These are phyloP conservation scores for Dactylonectria macrodidyma DNA, from an alignment of 2,329 filamentous ascomycete genomes.

Conservation along the genomic window DNA sequence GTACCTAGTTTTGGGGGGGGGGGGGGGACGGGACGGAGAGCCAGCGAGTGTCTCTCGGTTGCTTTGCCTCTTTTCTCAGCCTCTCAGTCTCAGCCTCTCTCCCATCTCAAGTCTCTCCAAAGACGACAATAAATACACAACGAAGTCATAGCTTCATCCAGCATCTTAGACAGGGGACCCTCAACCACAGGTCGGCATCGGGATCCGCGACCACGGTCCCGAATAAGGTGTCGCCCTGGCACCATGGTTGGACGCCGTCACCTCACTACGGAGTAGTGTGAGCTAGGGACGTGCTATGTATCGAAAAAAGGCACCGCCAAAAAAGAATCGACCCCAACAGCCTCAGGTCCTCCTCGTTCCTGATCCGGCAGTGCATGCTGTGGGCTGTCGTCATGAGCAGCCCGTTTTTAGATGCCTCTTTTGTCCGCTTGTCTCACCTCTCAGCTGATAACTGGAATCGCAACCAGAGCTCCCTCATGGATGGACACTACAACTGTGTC, in stretches of 20 bases:
- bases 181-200: slow-evolving; percentile 16
- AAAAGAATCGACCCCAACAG: background rate
- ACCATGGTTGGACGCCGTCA: slow-evolving; percentile 29
- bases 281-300: slow-evolving; percentile 2
- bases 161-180: background rate
- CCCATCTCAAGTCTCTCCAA: background rate
- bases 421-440: background rate
- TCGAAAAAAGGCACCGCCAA: background rate
- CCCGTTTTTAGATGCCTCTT: background rate
- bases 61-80: background rate
- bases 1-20: background rate
- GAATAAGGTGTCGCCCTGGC: slow-evolving; percentile 24
- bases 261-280: slow-evolving; percentile 13
- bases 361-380: background rate
- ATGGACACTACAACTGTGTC: background rate
- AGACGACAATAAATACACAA: background rate
- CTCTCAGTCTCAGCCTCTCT: background rate
- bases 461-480: slow-evolving; percentile 3
- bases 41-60: background rate
- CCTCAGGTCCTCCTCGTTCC: background rate
- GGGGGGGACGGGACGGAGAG: background rate
- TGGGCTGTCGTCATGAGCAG: slow-evolving; percentile 3
- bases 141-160: background rate
- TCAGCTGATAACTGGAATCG: background rate
- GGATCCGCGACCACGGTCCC: slow-evolving; percentile 25